phyloP scores from a whole-genome alignment of 2,329 filamentous ascomycete genomes.

The Salinomyces thailandicus region DNA sequence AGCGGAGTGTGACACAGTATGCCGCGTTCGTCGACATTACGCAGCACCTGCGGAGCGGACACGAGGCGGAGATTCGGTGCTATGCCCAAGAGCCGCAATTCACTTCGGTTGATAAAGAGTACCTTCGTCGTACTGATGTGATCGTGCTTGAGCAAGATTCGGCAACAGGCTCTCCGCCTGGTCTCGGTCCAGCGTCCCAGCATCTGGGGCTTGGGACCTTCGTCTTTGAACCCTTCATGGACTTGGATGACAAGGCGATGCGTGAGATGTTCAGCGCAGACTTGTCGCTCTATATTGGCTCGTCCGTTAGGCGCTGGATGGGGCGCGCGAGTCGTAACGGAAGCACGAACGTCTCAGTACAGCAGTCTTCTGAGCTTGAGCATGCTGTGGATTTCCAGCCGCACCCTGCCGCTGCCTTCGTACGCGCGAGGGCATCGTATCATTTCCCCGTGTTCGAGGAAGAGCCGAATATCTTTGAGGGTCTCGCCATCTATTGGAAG shows the following conservation, averaged over 20 bases:
- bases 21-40: conserved; percentile 23
- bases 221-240: conserved; percentile 20
- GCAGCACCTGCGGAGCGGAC: conserved; percentile 5
- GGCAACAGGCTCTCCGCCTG: conserved; percentile 3
- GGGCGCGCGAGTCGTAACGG: neutral
- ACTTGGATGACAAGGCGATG: conserved; percentile 13
- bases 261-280: conserved; percentile 9
- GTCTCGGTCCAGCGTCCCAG: conserved; percentile 10
- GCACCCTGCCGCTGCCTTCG: conserved; percentile 4
- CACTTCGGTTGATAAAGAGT: conserved; percentile 18
- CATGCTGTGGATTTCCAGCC: neutral
- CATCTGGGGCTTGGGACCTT: conserved; percentile 9
- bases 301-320: conserved; percentile 11
- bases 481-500: conserved; percentile 18
- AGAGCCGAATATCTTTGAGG: conserved; percentile 22
- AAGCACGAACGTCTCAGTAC: neutral
- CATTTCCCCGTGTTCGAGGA: conserved; percentile 19
- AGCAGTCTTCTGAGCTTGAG: neutral
- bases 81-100: conserved; percentile 23
- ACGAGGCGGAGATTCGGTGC: conserved; percentile 6
- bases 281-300: conserved; percentile 16
- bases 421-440: conserved; percentile 5
- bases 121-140: conserved; percentile 13
- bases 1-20: conserved; percentile 23
- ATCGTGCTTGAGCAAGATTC: conserved; percentile 8